Conservation (phyloP, 2,329 filamentous ascomycete genomes). For the Knufia petricola region DNA sequence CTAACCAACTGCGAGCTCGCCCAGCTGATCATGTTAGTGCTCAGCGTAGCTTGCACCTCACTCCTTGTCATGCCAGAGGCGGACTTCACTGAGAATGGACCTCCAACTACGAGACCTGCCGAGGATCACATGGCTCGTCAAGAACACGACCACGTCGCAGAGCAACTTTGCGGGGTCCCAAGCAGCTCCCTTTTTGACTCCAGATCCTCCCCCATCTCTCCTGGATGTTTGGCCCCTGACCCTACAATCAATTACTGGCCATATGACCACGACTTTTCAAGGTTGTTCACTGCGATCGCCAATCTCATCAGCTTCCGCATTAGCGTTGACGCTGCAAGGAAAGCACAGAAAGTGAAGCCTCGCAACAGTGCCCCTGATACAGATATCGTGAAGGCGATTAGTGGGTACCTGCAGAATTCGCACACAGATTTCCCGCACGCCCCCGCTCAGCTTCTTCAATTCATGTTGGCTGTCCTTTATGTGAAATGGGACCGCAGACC, state of each 20-base stretch:
- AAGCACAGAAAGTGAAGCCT: neutral
- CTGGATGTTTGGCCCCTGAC: neutral
- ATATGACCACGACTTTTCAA: neutral
- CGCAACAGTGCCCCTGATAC: neutral
- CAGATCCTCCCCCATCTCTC: neutral
- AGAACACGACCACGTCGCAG: too few species aligned
- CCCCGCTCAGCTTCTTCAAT: constrained; percentile 13
- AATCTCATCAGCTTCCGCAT: constrained; percentile 4
- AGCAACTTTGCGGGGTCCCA: too few species aligned
- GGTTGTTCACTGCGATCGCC: neutral
- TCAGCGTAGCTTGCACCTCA: neutral
- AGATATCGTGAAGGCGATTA: constrained; percentile 1
- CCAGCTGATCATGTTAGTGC: neutral
- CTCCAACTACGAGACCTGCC: neutral
- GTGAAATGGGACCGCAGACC: constrained; percentile 72
- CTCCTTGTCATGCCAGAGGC: neutral
- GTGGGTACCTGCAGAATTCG: constrained; percentile 14
- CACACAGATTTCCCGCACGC: neutral
- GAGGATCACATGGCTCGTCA: neutral
- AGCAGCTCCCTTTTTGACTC: neutral
- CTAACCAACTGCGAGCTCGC: neutral
- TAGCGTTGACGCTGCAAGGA: neutral
- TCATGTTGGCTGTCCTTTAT: constrained; percentile 51
- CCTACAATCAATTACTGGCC: neutral
- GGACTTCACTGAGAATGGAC: neutral